These are phyloP conservation scores for Septoria linicola DNA, from an alignment of 2,329 filamentous ascomycete genomes.

Conservation along the genomic window DNA sequence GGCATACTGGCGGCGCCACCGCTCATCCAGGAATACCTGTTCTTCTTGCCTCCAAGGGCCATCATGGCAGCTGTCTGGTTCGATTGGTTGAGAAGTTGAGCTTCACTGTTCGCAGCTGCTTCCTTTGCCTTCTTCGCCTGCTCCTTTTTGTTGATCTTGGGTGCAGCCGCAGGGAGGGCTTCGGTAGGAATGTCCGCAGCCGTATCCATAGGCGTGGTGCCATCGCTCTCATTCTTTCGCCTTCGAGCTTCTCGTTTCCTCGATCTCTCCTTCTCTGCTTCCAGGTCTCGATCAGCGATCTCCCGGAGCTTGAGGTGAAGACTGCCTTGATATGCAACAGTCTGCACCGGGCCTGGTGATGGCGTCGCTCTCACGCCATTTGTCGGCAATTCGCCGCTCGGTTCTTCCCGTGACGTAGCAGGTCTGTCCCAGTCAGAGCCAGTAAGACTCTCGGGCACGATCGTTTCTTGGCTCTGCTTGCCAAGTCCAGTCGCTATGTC, in stretches of 20 bases:
- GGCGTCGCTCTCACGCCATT: slow-evolving; percentile 32
- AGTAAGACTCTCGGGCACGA: slow-evolving; percentile 40
- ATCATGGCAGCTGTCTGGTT: slow-evolving; percentile 79
- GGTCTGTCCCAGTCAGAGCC: slow-evolving; percentile 36
- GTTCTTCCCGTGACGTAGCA: slow-evolving; percentile 16
- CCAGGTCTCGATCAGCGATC: slow-evolving; percentile 64
- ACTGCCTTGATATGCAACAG: slow-evolving; percentile 45
- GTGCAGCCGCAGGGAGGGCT: slow-evolving; percentile 42
- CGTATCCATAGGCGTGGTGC: slow-evolving; percentile 27
- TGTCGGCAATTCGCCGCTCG: slow-evolving; percentile 26
- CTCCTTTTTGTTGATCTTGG: slow-evolving; percentile 85
- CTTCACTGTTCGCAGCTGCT: slow-evolving; percentile 48
- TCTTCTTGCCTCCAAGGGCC: slow-evolving; percentile 62
- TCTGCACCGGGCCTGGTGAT: slow-evolving; percentile 42
- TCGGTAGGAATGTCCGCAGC: slow-evolving; percentile 33
- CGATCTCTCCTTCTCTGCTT: slow-evolving; percentile 66
- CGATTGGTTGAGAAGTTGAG: slow-evolving; percentile 64
- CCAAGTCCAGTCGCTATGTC: slow-evolving; percentile 63
- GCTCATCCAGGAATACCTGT: slow-evolving; percentile 76
- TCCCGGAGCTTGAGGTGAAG: slow-evolving; percentile 58
- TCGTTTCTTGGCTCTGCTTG: slow-evolving; percentile 36
- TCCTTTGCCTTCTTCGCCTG: slow-evolving; percentile 73
- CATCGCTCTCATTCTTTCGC: slow-evolving; percentile 29
- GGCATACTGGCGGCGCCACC: slow-evolving; percentile 57
- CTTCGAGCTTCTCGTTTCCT: slow-evolving; percentile 47